These are phyloP conservation scores for Hevea brasiliensis DNA, from an alignment of 345 rosid species.

Conservation along the genomic window DNA sequence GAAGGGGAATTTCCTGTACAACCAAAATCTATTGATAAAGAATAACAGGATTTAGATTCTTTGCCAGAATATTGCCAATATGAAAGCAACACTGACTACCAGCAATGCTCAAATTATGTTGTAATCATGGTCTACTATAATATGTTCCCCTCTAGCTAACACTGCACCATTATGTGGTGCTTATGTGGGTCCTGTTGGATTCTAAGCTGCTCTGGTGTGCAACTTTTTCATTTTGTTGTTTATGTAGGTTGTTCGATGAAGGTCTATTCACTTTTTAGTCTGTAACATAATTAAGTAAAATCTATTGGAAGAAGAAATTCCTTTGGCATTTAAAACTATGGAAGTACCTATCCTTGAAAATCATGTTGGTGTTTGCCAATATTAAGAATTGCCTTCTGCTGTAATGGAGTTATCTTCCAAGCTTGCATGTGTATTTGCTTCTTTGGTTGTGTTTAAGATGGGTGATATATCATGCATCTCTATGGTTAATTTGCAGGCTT, in stretches of 20 bases:
- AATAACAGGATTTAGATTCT: neutral
- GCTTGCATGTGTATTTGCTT: neutral
- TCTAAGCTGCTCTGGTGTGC: no score
- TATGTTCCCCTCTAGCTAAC: no score
- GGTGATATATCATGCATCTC: neutral
- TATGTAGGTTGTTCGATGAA: no score
- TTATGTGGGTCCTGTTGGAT: no score
- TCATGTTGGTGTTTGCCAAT: neutral
- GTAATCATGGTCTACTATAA: no score
- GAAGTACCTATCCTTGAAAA: no score
- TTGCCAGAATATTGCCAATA: neutral
- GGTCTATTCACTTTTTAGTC: neutral
- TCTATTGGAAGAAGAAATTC: no score
- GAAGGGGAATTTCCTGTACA: neutral
- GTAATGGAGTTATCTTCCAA: no score
- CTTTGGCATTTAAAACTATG: no score
- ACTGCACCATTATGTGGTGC: no score
- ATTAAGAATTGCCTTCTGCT: neutral
- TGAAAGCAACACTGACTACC: neutral
- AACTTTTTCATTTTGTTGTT: no score
- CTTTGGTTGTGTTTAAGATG: neutral
- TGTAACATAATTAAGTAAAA: neutral
- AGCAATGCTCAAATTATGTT: neutral
- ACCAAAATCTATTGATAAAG: neutral
- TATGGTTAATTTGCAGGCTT: constrained; percentile 55